Percentiles rank a stretch among this genome's conserved stretches.
phyloP scores from a whole-genome alignment of 805 yeast species.

The Lachancea quebecensis region DNA sequence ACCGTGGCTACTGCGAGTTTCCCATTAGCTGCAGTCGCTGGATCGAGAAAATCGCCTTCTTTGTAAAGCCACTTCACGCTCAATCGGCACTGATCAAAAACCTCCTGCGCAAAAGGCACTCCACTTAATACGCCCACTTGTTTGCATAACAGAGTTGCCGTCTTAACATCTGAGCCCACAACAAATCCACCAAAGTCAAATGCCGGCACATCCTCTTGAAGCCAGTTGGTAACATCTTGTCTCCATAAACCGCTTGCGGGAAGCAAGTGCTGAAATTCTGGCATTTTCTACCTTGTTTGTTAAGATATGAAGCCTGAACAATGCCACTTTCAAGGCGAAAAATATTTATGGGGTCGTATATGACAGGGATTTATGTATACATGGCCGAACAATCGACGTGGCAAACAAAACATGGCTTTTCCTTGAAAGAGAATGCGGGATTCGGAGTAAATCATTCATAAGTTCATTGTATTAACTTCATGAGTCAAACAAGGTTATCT shows the following conservation, averaged over 20 bases:
- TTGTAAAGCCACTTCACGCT: slow-evolving; percentile 61
- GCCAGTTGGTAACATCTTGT: slow-evolving; percentile 63
- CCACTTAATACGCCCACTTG: slow-evolving; percentile 77
- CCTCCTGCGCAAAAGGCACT: slow-evolving; percentile 83
- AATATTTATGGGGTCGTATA: neutral
- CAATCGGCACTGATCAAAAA: slow-evolving; percentile 67
- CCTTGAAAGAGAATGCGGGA: no score
- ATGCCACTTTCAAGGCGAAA: neutral
- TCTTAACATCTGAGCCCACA: slow-evolving; percentile 68
- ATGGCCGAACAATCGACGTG: no score
- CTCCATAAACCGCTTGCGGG: slow-evolving; percentile 82
- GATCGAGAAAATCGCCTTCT: slow-evolving; percentile 59
- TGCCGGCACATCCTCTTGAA: slow-evolving; percentile 85
- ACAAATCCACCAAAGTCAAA: slow-evolving; percentile 94
- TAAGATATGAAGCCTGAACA: neutral
- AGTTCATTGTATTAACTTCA: neutral
- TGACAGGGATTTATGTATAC: no score
- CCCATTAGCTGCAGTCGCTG: slow-evolving; percentile 33
- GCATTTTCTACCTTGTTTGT: slow-evolving; percentile 15
- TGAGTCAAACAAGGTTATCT: slow-evolving; percentile 38
- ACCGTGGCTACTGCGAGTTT: slow-evolving; percentile 74
- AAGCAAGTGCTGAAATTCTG: slow-evolving; percentile 45
- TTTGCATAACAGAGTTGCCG: slow-evolving; percentile 77
- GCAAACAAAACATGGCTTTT: no score
- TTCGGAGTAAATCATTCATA: no score